Base-by-base conservation (phyloP, 805 yeast species). In the Pichia rugopelliculosa region DNA sequence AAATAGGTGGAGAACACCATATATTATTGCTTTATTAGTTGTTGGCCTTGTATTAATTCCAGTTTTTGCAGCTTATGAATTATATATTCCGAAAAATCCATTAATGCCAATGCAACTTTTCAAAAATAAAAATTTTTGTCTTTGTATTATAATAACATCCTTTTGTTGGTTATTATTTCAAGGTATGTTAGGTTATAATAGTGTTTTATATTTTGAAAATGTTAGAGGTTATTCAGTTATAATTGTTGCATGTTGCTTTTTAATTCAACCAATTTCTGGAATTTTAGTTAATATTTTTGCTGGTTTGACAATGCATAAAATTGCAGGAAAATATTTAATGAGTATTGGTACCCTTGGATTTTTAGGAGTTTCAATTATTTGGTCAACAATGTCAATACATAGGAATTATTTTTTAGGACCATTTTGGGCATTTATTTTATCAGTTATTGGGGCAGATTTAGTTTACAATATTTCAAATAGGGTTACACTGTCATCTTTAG, bases 371-470 rank as follows among this genome's bases (percentile, higher is more conserved):
- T 50, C 68, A 7, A 58, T 74, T 20, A 55, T 73, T 11, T 74
- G 77, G 77, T 68, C 70, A 0, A 68, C 76, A 1, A 58, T 65
- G 50, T 52, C 62, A 3, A 60, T 62, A 1, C 51, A 61, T 27
- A 53, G 70, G 30, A 58, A 59, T 36, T 75, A 71, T 53, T 75
- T 74, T 64, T 57, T 70, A 6, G 71, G 75, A 17, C 74, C 77
- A 20, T 73, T 75, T 48, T 72, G 73, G 59, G 67, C 75, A 0
- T 64, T 68, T 44, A 54, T 64, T 13, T 53, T 70, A 24, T 57
- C 67, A 0, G 76, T 72, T 27, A 36, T 74, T 15, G 78, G 78
- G 0, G 77, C 77, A 0, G 79, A 75, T 56, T 53, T 75, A 6
- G 58, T 69, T 15, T 75, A 69, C 53, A 74, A 74, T 52, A 73